Percentiles rank a stretch among this genome's conserved stretches.
These are phyloP conservation scores for Hygrocybe coccinea DNA, from an alignment of 768 basidiomycete species.

Conservation along the genomic window DNA sequence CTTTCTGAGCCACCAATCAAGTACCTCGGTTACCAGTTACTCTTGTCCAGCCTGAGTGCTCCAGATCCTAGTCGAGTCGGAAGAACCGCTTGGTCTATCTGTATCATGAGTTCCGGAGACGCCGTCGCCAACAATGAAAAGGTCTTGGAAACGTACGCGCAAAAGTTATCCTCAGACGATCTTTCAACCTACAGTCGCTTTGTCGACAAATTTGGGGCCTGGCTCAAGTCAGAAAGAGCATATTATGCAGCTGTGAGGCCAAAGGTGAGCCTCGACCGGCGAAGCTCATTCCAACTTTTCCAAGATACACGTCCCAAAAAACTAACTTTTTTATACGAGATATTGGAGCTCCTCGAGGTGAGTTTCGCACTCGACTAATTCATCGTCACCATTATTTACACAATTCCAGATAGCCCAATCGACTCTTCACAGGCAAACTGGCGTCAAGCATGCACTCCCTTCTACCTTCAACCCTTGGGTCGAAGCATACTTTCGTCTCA, in stretches of 20 bases:
- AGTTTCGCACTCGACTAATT: background rate
- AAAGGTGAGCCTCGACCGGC: slow-evolving; percentile 34
- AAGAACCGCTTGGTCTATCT: no score
- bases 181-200: slow-evolving; percentile 19
- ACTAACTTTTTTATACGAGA: slow-evolving; percentile 29
- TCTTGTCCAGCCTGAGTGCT: no score
- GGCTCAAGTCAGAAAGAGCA: slow-evolving; percentile 45
- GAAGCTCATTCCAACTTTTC: background rate
- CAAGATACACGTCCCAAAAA: background rate
- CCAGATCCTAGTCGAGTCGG: no score
- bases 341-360: slow-evolving; percentile 47
- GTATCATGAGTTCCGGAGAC: background rate
- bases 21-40: no score
- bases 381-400: background rate
- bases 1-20: no score
- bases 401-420: slow-evolving; percentile 34
- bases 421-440: slow-evolving; percentile 27
- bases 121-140: slow-evolving; percentile 33
- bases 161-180: slow-evolving; percentile 30
- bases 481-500: slow-evolving; percentile 32
- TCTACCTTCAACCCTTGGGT: slow-evolving; percentile 27
- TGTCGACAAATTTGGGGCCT: slow-evolving; percentile 38
- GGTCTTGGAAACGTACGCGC: slow-evolving; percentile 33
- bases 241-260: slow-evolving; percentile 49
- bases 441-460: background rate